Base-by-base conservation (phyloP, 345 rosid species). In the Gossypium stocksii region DNA sequence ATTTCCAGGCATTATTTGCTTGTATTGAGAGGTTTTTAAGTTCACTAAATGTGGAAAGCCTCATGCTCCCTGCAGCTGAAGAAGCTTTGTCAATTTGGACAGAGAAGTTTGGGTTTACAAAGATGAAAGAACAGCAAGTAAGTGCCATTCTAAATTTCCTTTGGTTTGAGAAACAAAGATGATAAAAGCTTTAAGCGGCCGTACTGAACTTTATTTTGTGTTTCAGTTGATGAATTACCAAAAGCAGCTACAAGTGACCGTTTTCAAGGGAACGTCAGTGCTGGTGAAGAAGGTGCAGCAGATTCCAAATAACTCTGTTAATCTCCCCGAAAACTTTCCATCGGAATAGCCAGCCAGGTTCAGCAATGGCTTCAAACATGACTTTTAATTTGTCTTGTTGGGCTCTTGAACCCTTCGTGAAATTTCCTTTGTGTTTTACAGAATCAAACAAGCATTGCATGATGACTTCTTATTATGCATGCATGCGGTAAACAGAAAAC, bases 41-140 rank as follows among this genome's bases (percentile, higher is more conserved):
- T 76, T 89, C 86, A 20, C 80, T 93, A 82, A 83, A 85, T 61
- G 98, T 96, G 81, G 90, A 85, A 83, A 90, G 86, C 79, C 84
- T 96, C 74, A 93, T 96, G 59, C 93, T 96, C 16, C 99, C 98
- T 12, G 99, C 98, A 54, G 98, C 99, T 51, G 97, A 91, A 86
- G 96, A 91, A 81, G 97, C 99, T 0, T 91, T 90, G 83, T 86
- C 91, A 56, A 93, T 93, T 72, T 93, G 99, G 99, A 93, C 91
- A 43, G 87, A 81, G 69, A 88, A 85, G 80, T 93, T 96, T 74
- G 97, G 97, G 58, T 96, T 96, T 84, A 75, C 81, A 80, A 93
- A 79, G 85, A 89, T 93, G 89, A 77, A 78, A 2, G 93, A 86
- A 43, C 92, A 84, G 66, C 87, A 81, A 78, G 98, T 96, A 82